Evolutionary conservation across 2,329 filamentous ascomycete genomes (phyloP).

Genomic region (Parastagonospora avenae): DNA sequence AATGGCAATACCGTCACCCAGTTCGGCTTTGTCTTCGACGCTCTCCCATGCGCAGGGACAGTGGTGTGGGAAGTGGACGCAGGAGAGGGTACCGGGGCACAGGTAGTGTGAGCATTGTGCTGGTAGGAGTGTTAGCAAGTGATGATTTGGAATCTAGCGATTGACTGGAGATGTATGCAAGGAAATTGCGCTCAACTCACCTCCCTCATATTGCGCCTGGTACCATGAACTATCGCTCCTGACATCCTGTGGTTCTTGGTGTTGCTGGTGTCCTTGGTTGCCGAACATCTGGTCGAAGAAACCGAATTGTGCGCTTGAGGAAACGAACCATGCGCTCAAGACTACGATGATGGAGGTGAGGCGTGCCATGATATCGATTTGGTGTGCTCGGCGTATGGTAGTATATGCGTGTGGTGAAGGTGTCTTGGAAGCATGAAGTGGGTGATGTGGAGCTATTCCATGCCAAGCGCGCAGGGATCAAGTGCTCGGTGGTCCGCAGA

Average conservation of each 20-base stretch:
- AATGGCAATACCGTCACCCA: conserved; percentile 73
- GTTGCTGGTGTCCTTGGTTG: conserved; percentile 62
- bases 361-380: conserved; percentile 37
- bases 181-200: no score
- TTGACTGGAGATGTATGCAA: no score
- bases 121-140: conserved; percentile 39
- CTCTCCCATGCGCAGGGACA: conserved; percentile 84
- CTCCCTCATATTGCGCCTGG: conserved; percentile 69
- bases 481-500: conserved; percentile 30
- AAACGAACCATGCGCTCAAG: conserved; percentile 61
- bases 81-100: conserved; percentile 91
- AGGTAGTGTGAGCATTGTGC: conserved; percentile 93
- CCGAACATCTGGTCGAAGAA: conserved; percentile 99
- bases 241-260: conserved; percentile 73
- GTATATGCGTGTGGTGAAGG: conserved; percentile 23
- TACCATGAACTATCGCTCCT: conserved; percentile 85
- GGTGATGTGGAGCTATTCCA: conserved; percentile 20
- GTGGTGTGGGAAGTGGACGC: conserved; percentile 95
- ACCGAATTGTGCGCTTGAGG: conserved; percentile 80
- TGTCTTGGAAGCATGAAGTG: conserved; percentile 28
- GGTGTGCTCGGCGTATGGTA: background rate
- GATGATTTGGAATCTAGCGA: background rate
- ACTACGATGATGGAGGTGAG: conserved; percentile 38
- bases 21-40: conserved; percentile 69
- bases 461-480: conserved; percentile 15